Evolutionary conservation across 345 rosid species (phyloP).

Genomic region (Limnanthes douglasii): DNA sequence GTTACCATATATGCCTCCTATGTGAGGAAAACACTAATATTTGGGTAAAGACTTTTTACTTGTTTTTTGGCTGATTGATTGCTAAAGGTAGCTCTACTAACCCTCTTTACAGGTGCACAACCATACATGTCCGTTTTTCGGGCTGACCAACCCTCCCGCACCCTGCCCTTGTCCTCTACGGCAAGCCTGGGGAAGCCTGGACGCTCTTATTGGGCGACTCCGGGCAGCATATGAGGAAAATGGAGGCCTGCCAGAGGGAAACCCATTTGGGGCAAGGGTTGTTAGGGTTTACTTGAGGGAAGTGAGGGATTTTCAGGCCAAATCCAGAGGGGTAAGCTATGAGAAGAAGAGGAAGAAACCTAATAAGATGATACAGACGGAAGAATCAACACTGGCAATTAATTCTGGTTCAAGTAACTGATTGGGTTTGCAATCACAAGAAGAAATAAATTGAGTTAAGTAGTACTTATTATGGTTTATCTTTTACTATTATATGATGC

Average conservation of each 20-base stretch:
- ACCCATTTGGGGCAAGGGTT: conserved; percentile 82
- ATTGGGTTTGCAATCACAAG: no score
- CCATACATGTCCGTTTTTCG: conserved; percentile 81
- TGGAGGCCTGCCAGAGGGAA: conserved; percentile 72
- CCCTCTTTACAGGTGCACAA: no score
- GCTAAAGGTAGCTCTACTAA: no score
- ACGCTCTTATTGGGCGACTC: conserved; percentile 91
- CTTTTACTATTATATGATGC: no score
- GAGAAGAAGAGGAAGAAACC: conserved; percentile 72
- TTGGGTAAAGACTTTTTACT: no score
- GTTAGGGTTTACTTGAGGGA: conserved; percentile 76
- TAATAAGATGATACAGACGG: conserved; percentile 28
- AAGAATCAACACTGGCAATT: no score
- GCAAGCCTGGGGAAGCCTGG: conserved; percentile 98
- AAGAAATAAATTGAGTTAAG: no score
- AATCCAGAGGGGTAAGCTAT: conserved; percentile 88
- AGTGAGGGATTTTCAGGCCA: conserved; percentile 87
- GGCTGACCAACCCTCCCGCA: conserved; percentile 75
- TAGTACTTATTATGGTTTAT: no score
- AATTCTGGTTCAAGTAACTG: no score
- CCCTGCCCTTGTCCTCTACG: conserved; percentile 89
- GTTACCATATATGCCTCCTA: no score
- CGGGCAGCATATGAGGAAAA: conserved; percentile 92
- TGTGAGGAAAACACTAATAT: no score
- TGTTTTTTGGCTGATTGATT: no score